These are phyloP conservation scores for Cucumis variabilis DNA, from an alignment of 331 rosid species.

Conservation along the genomic window DNA sequence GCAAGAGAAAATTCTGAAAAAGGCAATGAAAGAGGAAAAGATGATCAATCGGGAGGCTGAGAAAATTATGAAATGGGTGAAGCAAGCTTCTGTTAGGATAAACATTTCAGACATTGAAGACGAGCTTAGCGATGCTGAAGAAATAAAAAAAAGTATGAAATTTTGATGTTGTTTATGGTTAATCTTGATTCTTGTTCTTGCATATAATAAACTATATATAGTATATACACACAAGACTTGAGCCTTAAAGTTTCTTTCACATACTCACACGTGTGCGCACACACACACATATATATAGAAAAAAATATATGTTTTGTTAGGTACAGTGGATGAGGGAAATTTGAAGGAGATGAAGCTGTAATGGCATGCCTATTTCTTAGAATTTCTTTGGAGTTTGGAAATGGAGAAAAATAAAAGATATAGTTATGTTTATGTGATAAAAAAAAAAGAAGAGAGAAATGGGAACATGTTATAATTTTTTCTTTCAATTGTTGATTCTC, in stretches of 20 bases:
- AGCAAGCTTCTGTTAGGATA: conserved; percentile 70
- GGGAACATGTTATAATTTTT: too few species aligned
- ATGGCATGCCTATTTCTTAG: background rate
- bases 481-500: too few species aligned
- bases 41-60: conserved; percentile 78
- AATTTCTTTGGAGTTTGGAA: background rate
- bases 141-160: conserved; percentile 22
- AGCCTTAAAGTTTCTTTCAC: background rate
- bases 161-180: background rate
- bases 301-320: background rate
- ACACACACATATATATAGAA: background rate
- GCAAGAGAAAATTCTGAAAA: conserved; percentile 65
- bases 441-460: too few species aligned
- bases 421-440: background rate
- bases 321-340: background rate
- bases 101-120: conserved; percentile 51
- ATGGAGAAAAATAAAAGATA: background rate
- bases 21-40: conserved; percentile 75
- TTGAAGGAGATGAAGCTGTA: background rate
- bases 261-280: too few species aligned
- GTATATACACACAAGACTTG: background rate
- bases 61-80: conserved; percentile 71
- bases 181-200: background rate
- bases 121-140: conserved; percentile 56
- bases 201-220: conserved; percentile 13